Conservation (phyloP, 2,329 filamentous ascomycete species). For the Diaporthe vexans region DNA sequence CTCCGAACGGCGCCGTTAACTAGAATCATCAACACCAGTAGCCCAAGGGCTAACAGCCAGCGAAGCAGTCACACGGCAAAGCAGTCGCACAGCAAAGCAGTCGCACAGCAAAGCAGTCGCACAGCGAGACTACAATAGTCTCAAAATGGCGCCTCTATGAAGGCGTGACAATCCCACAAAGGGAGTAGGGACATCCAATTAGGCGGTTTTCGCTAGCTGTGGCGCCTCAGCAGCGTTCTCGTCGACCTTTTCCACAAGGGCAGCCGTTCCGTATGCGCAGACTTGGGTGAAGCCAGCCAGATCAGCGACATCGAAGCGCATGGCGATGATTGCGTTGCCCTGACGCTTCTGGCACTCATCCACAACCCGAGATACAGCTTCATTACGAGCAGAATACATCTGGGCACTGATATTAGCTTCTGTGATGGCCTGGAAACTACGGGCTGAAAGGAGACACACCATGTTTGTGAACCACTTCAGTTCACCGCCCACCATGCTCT, state of each 20-base stretch:
- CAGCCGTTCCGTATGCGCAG: slow-evolving; percentile 72
- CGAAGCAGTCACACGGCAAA: too few relatives aligned
- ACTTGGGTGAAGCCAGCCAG: slow-evolving; percentile 70
- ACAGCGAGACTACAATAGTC: too few relatives aligned
- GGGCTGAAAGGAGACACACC: slow-evolving; percentile 47
- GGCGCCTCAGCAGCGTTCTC: slow-evolving; percentile 45
- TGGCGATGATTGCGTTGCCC: slow-evolving; percentile 71
- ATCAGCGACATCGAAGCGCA: slow-evolving; percentile 70
- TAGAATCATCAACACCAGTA: too few relatives aligned
- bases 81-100: too few relatives aligned
- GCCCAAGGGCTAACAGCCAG: too few relatives aligned
- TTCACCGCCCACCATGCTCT: slow-evolving; percentile 71
- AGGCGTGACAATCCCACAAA: too few relatives aligned
- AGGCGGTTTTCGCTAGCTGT: slow-evolving; percentile 43
- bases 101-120: too few relatives aligned
- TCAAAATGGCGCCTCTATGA: too few relatives aligned
- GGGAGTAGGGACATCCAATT: neutral
- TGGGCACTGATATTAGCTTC: slow-evolving; percentile 34
- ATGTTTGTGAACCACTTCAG: slow-evolving; percentile 71
- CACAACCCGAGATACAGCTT: slow-evolving; percentile 69
- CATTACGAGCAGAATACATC: slow-evolving; percentile 71
- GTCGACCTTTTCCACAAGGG: slow-evolving; percentile 69
- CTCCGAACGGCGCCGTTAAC: too few relatives aligned
- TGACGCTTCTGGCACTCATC: slow-evolving; percentile 69
- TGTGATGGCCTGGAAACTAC: neutral